Conservation (phyloP, 192 early-diverging fungal species). For the Gryganskiella cystojenkinii region DNA sequence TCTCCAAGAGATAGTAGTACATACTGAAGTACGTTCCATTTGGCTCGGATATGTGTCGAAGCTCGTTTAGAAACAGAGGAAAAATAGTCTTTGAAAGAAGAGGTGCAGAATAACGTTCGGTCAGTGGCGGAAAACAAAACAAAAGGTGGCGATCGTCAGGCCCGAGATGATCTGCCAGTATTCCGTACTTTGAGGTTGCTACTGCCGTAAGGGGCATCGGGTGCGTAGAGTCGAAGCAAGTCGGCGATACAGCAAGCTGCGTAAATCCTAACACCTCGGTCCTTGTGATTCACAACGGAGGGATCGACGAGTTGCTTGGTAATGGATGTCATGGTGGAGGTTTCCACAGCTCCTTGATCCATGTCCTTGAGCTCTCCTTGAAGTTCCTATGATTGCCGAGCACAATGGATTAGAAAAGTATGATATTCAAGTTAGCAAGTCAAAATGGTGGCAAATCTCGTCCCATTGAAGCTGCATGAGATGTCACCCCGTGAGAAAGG, state of each 20-base stretch:
- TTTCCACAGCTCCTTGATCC: conserved; percentile 83
- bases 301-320: conserved; percentile 73
- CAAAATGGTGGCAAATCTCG: conserved; percentile 9
- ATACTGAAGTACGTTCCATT: conserved; percentile 73
- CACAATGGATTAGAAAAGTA: no score
- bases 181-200: conserved; percentile 75
- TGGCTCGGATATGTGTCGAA: conserved; percentile 70
- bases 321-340: conserved; percentile 70
- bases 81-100: conserved; percentile 91
- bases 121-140: no score
- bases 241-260: conserved; percentile 92
- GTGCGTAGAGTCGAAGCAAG: conserved; percentile 91
- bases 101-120: no score
- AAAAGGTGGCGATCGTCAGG: no score
- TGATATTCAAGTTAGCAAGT: no score
- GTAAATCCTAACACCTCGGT: conserved; percentile 79
- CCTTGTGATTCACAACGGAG: conserved; percentile 81
- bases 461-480: neutral
- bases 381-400: conserved; percentile 80
- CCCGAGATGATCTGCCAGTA: neutral
- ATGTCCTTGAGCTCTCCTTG: conserved; percentile 75
- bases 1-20: conserved; percentile 90
- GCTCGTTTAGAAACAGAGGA: conserved; percentile 82
- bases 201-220: conserved; percentile 90
- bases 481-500: neutral